Conservation (phyloP, 257 asterid genomes). For the Fraxinus americana region DNA sequence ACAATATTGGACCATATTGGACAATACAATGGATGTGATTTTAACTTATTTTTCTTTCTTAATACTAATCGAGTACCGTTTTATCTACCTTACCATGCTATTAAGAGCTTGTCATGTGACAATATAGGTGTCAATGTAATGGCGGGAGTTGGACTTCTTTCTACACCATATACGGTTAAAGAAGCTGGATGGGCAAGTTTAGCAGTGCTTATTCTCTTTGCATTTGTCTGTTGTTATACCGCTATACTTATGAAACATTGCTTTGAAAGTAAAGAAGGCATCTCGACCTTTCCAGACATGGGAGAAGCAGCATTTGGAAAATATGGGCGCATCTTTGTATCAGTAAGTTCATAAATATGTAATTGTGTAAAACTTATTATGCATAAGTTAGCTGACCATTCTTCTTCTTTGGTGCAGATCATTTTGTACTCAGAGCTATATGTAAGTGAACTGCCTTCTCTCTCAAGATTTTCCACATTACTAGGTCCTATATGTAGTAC, state of each 20-base stretch:
- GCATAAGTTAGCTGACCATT: neutral
- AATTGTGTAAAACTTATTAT: neutral
- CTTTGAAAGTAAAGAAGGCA: constrained; percentile 72
- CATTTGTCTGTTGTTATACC: constrained; percentile 75
- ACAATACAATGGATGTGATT: neutral
- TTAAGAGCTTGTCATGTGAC: constrained; percentile 2
- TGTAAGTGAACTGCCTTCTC: constrained; percentile 43
- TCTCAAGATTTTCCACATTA: neutral
- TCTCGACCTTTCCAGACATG: constrained; percentile 73
- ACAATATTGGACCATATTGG: neutral
- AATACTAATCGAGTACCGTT: neutral
- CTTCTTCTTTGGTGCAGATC: constrained; percentile 52
- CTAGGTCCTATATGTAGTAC: neutral
- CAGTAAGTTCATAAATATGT: constrained; percentile 46
- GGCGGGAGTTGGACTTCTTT: constrained; percentile 88
- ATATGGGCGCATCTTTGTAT: constrained; percentile 70
- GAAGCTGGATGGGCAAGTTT: constrained; percentile 86
- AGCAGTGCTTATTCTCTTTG: constrained; percentile 58
- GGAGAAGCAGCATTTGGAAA: constrained; percentile 92
- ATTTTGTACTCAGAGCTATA: constrained; percentile 77
- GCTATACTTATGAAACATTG: constrained; percentile 75
- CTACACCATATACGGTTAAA: constrained; percentile 68
- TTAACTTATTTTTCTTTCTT: neutral
- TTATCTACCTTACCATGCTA: neutral
- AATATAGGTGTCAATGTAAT: constrained; percentile 66